These are phyloP conservation scores for Colletotrichum coccodes DNA, from an alignment of 2,329 filamentous ascomycete species.

Conservation along the genomic window DNA sequence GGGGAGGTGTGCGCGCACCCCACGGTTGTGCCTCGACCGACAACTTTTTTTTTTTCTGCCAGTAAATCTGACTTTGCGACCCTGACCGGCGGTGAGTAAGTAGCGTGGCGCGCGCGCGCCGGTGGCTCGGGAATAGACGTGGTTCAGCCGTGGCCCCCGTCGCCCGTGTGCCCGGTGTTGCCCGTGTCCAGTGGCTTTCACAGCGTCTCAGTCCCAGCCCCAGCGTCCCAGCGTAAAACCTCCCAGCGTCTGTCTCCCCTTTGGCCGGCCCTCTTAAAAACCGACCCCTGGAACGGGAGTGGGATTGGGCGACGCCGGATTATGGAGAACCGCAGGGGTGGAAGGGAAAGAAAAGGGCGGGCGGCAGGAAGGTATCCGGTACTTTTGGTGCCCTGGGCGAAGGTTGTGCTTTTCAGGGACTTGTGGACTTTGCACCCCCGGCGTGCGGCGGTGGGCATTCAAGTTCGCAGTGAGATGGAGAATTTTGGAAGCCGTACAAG, in stretches of 20 bases:
- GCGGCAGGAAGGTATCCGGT: neutral
- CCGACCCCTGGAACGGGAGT: slow-evolving; percentile 1
- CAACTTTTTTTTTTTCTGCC: slow-evolving; percentile 20
- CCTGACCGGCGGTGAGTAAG: slow-evolving; percentile 24
- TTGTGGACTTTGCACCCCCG: slow-evolving; percentile 10
- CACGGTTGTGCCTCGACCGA: slow-evolving; percentile 21
- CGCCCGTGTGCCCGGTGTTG: neutral
- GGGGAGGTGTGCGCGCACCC: slow-evolving; percentile 11
- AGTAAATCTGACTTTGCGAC: neutral
- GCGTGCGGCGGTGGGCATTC: slow-evolving; percentile 7
- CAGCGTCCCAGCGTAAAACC: neutral
- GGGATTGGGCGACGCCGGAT: slow-evolving; percentile 26
- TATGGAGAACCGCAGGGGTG: slow-evolving; percentile 31
- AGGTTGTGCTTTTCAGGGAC: slow-evolving; percentile 20
- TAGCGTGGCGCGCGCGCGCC: slow-evolving; percentile 18
- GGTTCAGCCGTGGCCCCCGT: slow-evolving; percentile 28
- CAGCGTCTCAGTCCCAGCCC: neutral
- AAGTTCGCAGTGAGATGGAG: slow-evolving; percentile 5
- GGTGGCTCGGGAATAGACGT: slow-evolving; percentile 32
- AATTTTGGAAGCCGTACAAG: neutral
- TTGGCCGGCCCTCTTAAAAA: slow-evolving; percentile 1
- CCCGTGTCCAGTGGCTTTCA: neutral
- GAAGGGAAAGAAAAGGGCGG: slow-evolving; percentile 7
- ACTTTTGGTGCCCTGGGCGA: neutral
- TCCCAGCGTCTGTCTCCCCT: neutral